phyloP scores from a whole-genome alignment of 2,329 filamentous ascomycete genomes.

The Fusarium sp. region DNA sequence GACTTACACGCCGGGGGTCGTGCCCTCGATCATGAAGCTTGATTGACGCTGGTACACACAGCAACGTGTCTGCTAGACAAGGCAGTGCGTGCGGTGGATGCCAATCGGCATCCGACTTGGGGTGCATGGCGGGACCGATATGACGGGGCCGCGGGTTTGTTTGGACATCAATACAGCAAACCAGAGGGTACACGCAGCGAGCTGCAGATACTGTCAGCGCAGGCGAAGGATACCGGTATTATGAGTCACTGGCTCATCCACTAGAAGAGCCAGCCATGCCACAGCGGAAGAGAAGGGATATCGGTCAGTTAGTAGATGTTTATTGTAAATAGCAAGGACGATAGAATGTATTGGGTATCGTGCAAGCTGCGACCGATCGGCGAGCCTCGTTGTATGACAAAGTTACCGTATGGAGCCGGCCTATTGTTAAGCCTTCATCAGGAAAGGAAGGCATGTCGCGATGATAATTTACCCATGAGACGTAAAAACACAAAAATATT shows the following conservation, averaged over 20 bases:
- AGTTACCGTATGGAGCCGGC: conserved; percentile 13
- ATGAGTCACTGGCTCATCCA: conserved; percentile 48
- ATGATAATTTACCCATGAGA: conserved; percentile 24
- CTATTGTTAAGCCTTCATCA: conserved; percentile 15
- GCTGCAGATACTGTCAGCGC: conserved; percentile 42
- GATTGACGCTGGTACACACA: conserved; percentile 36
- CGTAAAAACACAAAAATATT: conserved; percentile 35
- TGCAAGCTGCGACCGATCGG: conserved; percentile 15
- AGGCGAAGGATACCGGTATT: conserved; percentile 33
- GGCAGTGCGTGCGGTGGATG: conserved; percentile 42
- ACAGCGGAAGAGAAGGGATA: conserved; percentile 1
- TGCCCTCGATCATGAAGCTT: conserved; percentile 32
- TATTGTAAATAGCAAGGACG: conserved; percentile 1
- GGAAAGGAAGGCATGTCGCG: conserved; percentile 24
- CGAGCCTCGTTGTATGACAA: conserved; percentile 20
- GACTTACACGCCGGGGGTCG: conserved; percentile 43
- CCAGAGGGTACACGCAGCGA: conserved; percentile 41
- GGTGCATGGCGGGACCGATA: conserved; percentile 48
- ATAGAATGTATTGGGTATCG: conserved; percentile 9
- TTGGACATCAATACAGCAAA: conserved; percentile 52
- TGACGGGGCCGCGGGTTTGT: conserved; percentile 46
- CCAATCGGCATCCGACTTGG: conserved; percentile 49
- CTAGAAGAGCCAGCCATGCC: conserved; percentile 26
- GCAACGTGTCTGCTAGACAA: conserved; percentile 45
- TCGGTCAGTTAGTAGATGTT: conserved; percentile 9